A percentile compares a stretch with the other conserved stretches of the same genome.
Conservation (phyloP, 345 rosid species). For the Tarenaya hassleriana region DNA sequence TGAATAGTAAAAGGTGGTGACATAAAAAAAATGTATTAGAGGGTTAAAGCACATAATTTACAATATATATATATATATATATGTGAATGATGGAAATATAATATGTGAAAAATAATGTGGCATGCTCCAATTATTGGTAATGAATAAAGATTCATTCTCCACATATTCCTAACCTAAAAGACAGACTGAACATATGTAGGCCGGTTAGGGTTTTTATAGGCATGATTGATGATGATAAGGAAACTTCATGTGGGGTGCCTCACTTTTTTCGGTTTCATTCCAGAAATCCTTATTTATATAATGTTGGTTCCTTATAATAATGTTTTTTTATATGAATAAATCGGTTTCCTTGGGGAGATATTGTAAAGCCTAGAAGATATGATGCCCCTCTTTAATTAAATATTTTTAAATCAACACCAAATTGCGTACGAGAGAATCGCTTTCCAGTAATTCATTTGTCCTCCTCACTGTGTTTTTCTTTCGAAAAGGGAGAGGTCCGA, state of each 20-base stretch:
- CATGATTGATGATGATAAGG: constrained; percentile 32
- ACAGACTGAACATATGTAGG: constrained; percentile 22
- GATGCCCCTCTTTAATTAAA: too few relatives aligned
- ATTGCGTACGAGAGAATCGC: too few relatives aligned
- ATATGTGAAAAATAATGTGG: constrained; percentile 22
- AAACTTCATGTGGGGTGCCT: constrained; percentile 26
- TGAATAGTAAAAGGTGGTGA: constrained; percentile 17
- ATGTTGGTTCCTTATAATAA: too few relatives aligned
- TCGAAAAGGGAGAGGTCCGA: too few relatives aligned
- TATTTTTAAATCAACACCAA: too few relatives aligned
- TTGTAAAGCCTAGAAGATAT: too few relatives aligned
- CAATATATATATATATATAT: constrained; percentile 13
- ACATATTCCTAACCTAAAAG: constrained; percentile 38
- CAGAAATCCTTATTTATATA: neutral
- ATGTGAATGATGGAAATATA: constrained; percentile 23
- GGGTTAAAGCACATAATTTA: constrained; percentile 28
- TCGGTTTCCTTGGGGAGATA: too few relatives aligned
- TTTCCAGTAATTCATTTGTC: too few relatives aligned
- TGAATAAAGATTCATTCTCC: constrained; percentile 18
- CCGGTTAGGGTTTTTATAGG: constrained; percentile 47
- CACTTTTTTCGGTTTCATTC: neutral
- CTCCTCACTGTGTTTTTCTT: too few relatives aligned
- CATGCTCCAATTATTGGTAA: constrained; percentile 38
- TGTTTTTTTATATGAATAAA: too few relatives aligned
- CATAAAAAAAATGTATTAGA: neutral